Evolutionary conservation across 148 eudicot species (phyloP), one percentile per base, ranked within the genome.

Genomic region (Chenopodium quinoa): DNA sequence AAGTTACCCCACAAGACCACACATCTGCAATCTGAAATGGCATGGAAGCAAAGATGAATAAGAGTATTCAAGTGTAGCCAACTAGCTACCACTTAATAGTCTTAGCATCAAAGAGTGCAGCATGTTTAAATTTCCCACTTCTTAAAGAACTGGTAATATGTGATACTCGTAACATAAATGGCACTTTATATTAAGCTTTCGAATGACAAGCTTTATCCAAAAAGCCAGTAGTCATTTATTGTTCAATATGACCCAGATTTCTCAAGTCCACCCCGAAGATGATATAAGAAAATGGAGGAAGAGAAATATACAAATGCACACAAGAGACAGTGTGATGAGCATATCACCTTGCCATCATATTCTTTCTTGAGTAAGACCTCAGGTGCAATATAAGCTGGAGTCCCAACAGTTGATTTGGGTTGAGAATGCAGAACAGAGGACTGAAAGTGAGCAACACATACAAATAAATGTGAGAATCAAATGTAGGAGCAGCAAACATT

Each of bases 311-410:
- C 25, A 22, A 48, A 47, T 73, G 58, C 29, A 75, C 34, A 75
- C 17, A 60, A 62, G 50, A 58, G 2, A 0, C n/a, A 64, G 78
- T 25, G 46, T 48, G 44, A 64, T 40, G 48, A 76, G 48, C 22
- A 76, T 79, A 40, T 76, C 82, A 92, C 95, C 92, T 93, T 91
- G 84, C 97, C 95, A 72, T 92, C 98, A 81, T 94, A 94, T 87
- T 92, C 98, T 87, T 94, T 92, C 77, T 91, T 90, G 23, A 92
- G 92, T 72, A 94, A 86, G 72, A 94, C 90, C 83, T 94, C 98
- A 1, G 98, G 98, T 22, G 98, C 98, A 86, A 94, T 94, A 83
- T 94, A 94, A 79, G 98, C 98, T 60, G 98, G 98, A 78, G 98
- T 94, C 73, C 98, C 98, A 80, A 94, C 98, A 64, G 98, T 94